These are phyloP conservation scores for Euphrasia arctica DNA, from an alignment of 305 asterid species.

Conservation along the genomic window DNA sequence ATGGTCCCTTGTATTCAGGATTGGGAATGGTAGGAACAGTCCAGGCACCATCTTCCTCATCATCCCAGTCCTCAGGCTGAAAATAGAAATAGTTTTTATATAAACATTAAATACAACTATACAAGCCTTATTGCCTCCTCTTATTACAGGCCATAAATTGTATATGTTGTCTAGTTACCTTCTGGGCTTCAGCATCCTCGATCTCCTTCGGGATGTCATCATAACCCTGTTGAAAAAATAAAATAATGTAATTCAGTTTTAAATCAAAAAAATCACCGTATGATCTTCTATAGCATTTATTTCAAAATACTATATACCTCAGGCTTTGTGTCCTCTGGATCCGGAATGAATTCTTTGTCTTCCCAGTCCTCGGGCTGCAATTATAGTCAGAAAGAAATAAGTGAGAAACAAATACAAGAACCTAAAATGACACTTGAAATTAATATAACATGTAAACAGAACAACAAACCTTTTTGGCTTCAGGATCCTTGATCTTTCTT, in stretches of 20 bases:
- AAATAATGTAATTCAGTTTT: background rate
- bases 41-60: conserved; percentile 99
- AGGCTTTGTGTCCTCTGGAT: conserved; percentile 96
- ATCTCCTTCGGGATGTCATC: conserved; percentile 96
- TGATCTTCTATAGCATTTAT: background rate
- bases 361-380: conserved; percentile 99
- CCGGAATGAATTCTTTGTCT: conserved; percentile 85
- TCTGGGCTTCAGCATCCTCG: conserved; percentile 83
- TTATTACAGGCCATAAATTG: too few species aligned
- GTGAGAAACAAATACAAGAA: background rate
- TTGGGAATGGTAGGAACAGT: conserved; percentile 91
- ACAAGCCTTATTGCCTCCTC: background rate
- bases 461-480: conserved; percentile 72
- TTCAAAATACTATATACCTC: conserved; percentile 42
- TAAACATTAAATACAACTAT: conserved; percentile 3
- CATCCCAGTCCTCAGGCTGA: conserved; percentile 99
- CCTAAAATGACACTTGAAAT: background rate
- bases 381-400: conserved; percentile 8
- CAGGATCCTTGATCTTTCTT: conserved; percentile 90
- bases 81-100: conserved; percentile 13
- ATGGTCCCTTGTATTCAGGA: conserved; percentile 98
- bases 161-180: conserved; percentile 42
- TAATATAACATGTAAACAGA: background rate
- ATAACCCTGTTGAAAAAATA: conserved; percentile 55
- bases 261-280: background rate